Evolutionary conservation across 306 rosid species (phyloP).

Genomic region (Amphicarpaea edgeworthii): DNA sequence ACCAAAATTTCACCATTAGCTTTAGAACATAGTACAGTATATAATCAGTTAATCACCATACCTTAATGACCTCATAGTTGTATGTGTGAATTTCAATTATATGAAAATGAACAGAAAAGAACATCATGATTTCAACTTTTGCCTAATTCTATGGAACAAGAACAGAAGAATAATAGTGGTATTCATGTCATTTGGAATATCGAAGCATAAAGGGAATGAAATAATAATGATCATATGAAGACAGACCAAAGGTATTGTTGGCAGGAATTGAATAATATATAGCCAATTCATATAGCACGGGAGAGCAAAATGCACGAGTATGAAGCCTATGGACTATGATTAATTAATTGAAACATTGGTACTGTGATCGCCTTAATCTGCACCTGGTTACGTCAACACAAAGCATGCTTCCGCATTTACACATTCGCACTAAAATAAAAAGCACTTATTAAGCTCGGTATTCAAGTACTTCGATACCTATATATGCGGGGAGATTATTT

Average conservation of each 20-base stretch:
- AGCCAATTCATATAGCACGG: conserved; percentile 64
- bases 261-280: conserved; percentile 48
- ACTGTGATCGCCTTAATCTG: conserved; percentile 40
- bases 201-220: conserved; percentile 52
- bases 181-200: conserved; percentile 55
- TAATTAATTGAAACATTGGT: conserved; percentile 44
- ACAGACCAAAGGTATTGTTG: conserved; percentile 47
- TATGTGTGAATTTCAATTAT: conserved; percentile 41
- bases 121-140: conserved; percentile 39
- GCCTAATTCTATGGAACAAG: conserved; percentile 18
- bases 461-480: no score
- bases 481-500: no score
- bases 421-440: background rate
- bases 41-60: conserved; percentile 24
- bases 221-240: conserved; percentile 43
- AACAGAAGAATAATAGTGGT: conserved; percentile 31
- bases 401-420: conserved; percentile 55
- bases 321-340: conserved; percentile 22
- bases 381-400: conserved; percentile 54
- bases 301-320: conserved; percentile 53
- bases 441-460: background rate
- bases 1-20: conserved; percentile 27
- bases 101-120: conserved; percentile 25
- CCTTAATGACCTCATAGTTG: conserved; percentile 46
- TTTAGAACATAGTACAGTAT: conserved; percentile 23